Evolutionary conservation across 768 basidiomycete genomes (phyloP).

Genomic region (Tricholoma furcatifolium): DNA sequence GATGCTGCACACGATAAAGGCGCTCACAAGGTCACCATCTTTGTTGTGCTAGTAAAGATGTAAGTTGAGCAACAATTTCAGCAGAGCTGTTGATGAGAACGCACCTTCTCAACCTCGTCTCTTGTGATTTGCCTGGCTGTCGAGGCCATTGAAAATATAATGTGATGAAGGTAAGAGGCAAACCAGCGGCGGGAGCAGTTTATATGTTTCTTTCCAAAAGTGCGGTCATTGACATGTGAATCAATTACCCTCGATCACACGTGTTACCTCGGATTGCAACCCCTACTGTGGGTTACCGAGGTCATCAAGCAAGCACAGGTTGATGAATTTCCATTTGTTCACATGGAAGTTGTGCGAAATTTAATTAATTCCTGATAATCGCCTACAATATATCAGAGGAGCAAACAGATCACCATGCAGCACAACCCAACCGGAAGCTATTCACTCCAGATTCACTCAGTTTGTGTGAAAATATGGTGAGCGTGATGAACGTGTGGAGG

Average conservation of each 20-base stretch:
- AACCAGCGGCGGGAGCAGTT: not conserved
- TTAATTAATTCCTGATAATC: no score
- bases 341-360: no score
- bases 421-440: no score
- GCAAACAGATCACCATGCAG: constrained; percentile 12
- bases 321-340: no score
- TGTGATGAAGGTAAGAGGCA: not conserved
- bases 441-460: no score
- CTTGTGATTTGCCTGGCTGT: constrained; percentile 42
- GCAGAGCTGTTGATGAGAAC: constrained; percentile 13
- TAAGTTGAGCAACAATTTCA: not conserved
- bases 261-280: not conserved
- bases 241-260: not conserved
- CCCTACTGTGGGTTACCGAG: no score
- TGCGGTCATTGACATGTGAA: constrained; percentile 5
- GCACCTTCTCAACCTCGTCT: constrained; percentile 73
- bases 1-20: not conserved
- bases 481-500: no score
- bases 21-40: constrained; percentile 64
- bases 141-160: constrained; percentile 23
- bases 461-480: no score
- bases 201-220: not conserved
- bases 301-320: no score
- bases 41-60: constrained; percentile 70
- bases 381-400: constrained; percentile 13